Evolutionary conservation across 352 stramenopile species (phyloP).

Genomic region (Phytophthora syringae): DNA sequence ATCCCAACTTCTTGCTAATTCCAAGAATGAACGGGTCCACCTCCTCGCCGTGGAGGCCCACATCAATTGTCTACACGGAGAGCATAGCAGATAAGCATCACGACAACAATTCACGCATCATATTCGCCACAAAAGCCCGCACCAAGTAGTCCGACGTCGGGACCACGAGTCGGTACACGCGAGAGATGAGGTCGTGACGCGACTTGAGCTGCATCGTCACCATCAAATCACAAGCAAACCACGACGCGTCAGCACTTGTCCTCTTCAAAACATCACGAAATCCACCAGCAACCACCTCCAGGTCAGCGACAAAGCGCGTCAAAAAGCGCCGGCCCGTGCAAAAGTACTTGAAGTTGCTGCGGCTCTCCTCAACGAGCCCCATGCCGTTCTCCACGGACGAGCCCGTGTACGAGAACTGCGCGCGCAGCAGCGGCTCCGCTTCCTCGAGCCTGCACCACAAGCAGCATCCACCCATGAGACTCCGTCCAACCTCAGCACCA

Average conservation of each 20-base stretch:
- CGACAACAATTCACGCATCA: not conserved
- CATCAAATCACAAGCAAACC: not conserved
- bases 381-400: conserved; percentile 61
- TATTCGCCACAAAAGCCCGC: not conserved
- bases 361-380: conserved; percentile 73
- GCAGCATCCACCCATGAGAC: not conserved
- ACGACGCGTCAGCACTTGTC: not conserved
- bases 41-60: conserved; percentile 61
- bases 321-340: conserved; percentile 83
- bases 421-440: conserved; percentile 64
- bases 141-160: conserved; percentile 63
- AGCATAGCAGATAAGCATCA: conserved; percentile 2
- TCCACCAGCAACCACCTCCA: conserved; percentile 47
- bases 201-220: conserved; percentile 40
- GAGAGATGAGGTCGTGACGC: conserved; percentile 73
- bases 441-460: conserved; percentile 55
- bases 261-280: not conserved
- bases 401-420: conserved; percentile 82
- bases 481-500: not conserved
- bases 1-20: conserved; percentile 79
- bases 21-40: conserved; percentile 77
- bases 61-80: conserved; percentile 63
- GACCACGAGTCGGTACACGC: conserved; percentile 55
- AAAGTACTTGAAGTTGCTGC: conserved; percentile 87
- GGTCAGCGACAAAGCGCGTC: conserved; percentile 67